Base-by-base conservation (phyloP, 331 rosid species). In the Quercus tomentella region DNA sequence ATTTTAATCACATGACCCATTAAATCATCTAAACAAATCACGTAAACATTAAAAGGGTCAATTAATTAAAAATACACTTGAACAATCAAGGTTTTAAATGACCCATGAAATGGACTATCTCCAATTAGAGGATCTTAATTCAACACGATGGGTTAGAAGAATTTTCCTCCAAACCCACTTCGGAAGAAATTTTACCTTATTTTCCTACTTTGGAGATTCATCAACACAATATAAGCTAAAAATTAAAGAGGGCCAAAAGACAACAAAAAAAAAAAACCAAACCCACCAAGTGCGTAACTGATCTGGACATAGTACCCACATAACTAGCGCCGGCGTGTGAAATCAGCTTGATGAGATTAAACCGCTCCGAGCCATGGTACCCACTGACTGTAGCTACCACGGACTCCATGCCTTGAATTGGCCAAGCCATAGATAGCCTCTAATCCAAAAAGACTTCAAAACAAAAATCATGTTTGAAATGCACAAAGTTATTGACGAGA, bases 311-410 rank as follows among this genome's bases (percentile, higher is more conserved):
- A 0, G 76, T 1, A 3, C 99, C 99, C 30, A 95, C 94, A 45
- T 83, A 93, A 73, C 78, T 88, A 2, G 90, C 99, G 4, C 99
- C 99, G 18, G 91, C 78, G 15, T 61, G 77, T 26, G 91, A 63
- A 30, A 95, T 93, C 71, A 95, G 85, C 91, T 90, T 89, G 81
- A 93, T 89, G 73, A 95, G 94, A 69, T 91, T 83, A 85, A 81
- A 83, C 28, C 96, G 87, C 61, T 93, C 93, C 3, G 75, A 56
- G 54, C 93, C 98, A 60, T 84, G 90, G 85, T 95, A 95, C 17
- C 99, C 98, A 26, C 92, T 93, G 2, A 90, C 97, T 3, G 96
- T 90, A 8, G 90, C 98, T 57, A 95, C 92, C 77, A 91, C 98
- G 5, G 83, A 81, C 43, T 95, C 91, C 98, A 95, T 90, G 25